phyloP scores from a whole-genome alignment of 1,284 basidiomycete genomes.

The Caloboletus inedulis region DNA sequence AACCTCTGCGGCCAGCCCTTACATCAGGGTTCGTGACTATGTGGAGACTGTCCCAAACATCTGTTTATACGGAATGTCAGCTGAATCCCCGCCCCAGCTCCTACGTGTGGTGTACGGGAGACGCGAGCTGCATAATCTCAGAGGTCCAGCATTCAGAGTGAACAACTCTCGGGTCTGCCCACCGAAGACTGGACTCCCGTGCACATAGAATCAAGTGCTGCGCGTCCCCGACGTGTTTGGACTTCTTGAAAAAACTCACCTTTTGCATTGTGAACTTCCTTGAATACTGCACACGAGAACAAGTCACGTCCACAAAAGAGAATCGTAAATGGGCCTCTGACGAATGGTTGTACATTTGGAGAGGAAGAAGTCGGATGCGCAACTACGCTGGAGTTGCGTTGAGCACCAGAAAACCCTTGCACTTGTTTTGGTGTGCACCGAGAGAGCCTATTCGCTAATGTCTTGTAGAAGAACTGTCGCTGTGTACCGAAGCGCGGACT shows the following conservation, averaged over 20 bases:
- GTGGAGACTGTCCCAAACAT: slow-evolving; percentile 30
- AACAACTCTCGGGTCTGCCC: not conserved
- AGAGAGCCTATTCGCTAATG: not conserved
- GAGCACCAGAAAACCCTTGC: not conserved
- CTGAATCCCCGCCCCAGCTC: not conserved
- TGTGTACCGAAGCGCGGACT: not conserved
- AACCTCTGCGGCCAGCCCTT: slow-evolving; percentile 36
- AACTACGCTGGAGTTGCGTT: not conserved
- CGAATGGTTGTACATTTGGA: not conserved
- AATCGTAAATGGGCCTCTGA: slow-evolving; percentile 39
- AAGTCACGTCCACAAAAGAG: slow-evolving; percentile 57
- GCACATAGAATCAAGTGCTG: not conserved
- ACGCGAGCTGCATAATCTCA: not conserved
- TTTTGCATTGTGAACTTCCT: slow-evolving; percentile 37
- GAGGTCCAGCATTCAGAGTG: not conserved
- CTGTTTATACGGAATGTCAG: slow-evolving; percentile 20
- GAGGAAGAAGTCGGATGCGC: not conserved
- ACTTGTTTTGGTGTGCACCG: not conserved
- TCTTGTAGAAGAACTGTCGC: not conserved
- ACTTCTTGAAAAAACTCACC: slow-evolving; percentile 32
- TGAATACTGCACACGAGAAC: slow-evolving; percentile 53
- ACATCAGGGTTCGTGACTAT: slow-evolving; percentile 49
- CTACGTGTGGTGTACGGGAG: not conserved
- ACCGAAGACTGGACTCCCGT: not conserved
- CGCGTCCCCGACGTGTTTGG: not conserved